Conservation (phyloP, 1,284 basidiomycete genomes). For the Microbotryum intermedium region DNA sequence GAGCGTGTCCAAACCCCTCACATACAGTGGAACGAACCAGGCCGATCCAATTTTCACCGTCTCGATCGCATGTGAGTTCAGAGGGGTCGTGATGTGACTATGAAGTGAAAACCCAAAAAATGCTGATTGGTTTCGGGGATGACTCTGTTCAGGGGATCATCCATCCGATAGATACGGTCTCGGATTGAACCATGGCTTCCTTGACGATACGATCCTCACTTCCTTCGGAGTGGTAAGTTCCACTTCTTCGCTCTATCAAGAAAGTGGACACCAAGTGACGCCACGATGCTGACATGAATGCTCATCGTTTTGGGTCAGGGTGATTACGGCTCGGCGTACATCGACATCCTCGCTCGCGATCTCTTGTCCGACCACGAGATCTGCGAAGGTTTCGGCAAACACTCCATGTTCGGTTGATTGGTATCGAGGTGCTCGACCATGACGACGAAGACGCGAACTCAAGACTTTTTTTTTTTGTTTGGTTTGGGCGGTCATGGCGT, state of each 20-base stretch:
- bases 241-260: neutral
- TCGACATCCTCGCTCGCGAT: slow-evolving; percentile 15
- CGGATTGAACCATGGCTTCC: slow-evolving; percentile 24
- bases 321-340: slow-evolving; percentile 10
- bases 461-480: too few species aligned
- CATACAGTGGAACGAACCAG: slow-evolving; percentile 23
- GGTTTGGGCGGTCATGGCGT: too few species aligned
- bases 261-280: too few species aligned
- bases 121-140: neutral
- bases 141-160: slow-evolving; percentile 5
- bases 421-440: too few species aligned
- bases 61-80: slow-evolving; percentile 17
- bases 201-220: slow-evolving; percentile 21
- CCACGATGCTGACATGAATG: neutral
- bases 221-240: slow-evolving; percentile 21
- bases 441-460: too few species aligned
- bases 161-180: slow-evolving; percentile 11
- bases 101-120: too few species aligned
- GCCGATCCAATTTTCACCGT: slow-evolving; percentile 27
- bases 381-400: slow-evolving; percentile 7
- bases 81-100: too few species aligned
- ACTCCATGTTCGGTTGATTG: too few species aligned
- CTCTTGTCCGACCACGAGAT: slow-evolving; percentile 16
- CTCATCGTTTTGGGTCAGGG: slow-evolving; percentile 1
- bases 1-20: slow-evolving; percentile 22